Base-by-base conservation (phyloP, 2,329 filamentous ascomycete genomes). In the Arachnomyces sp. region DNA sequence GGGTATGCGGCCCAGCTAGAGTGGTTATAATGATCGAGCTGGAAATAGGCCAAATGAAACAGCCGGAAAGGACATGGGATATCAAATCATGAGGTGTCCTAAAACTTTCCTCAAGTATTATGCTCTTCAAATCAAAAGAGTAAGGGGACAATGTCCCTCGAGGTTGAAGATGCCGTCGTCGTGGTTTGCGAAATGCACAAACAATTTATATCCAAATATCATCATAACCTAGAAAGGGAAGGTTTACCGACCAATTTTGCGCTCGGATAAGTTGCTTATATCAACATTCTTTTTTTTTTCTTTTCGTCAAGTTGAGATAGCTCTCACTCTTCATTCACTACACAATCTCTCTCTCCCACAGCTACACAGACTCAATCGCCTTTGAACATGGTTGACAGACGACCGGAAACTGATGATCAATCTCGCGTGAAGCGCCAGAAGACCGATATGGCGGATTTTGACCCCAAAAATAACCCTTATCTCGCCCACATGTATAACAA, bases 401-500 rank as follows among this genome's bases (percentile, higher is more conserved):
- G 74, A 62, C 68, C 68, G 57, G 69, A 73, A 48, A 59, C 63
- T 39, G 68, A 72, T 45, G 66, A 63, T 46, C 65, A 67, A 52
- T 63, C 64, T 48, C 68, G 72, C 52, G 62, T 63, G 51, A 81
- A 74, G 65, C 72, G 71, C 45, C 69, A 73, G 55, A 77, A 77
- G 58, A 72, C 70, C 49, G 58, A 64, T 36, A 58, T 54, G 52
- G 49, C 61, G 51, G 64, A 66, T 45, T 66, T 62, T 48, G 73
- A 78, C 56, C 74, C 76, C 39, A 66, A 67, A 43, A 57, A 75
- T 59, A 96, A 96, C 61, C 86, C 86, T 1, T 96, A 98, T 69
- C 79, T 98, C 47, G 86, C 88, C 42, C 92, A 98, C 66, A 84
- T 84, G 78, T 80, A 90, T 65, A 74, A 82, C 47, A 67, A 75